These are phyloP conservation scores for Sarocladium oryzae DNA, from an alignment of 2,329 filamentous ascomycete species.

Conservation along the genomic window DNA sequence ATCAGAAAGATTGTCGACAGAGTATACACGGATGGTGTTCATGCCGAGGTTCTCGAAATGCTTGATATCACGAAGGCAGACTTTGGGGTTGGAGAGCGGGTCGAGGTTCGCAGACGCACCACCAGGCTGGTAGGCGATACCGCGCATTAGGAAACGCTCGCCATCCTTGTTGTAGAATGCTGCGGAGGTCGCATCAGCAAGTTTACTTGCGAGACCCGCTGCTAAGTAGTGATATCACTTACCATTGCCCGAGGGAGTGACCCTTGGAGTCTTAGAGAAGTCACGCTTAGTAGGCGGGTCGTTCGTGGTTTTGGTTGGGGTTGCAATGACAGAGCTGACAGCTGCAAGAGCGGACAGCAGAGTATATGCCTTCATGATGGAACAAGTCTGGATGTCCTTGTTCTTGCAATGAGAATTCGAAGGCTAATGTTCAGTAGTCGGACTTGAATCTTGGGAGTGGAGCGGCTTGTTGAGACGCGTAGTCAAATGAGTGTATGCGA, in stretches of 20 bases:
- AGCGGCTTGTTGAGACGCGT: background rate
- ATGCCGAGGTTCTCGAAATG: slow-evolving; percentile 81
- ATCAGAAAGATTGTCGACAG: slow-evolving; percentile 74
- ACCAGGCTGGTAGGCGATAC: slow-evolving; percentile 58
- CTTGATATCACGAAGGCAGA: slow-evolving; percentile 73
- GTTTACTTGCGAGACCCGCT: too few species aligned
- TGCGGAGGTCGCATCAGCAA: too few species aligned
- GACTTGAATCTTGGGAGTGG: background rate
- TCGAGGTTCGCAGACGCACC: slow-evolving; percentile 54
- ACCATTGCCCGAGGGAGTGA: slow-evolving; percentile 54
- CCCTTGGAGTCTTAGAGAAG: slow-evolving; percentile 36
- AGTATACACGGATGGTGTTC: slow-evolving; percentile 91
- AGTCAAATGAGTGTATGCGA: slow-evolving; percentile 8
- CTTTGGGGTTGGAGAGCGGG: slow-evolving; percentile 63
- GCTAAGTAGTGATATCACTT: too few species aligned
- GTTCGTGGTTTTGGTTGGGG: slow-evolving; percentile 43
- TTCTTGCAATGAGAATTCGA: too few species aligned
- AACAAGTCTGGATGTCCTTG: too few species aligned
- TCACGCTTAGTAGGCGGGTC: slow-evolving; percentile 44
- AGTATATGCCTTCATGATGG: slow-evolving; percentile 41
- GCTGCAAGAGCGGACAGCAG: slow-evolving; percentile 43
- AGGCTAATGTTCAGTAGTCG: too few species aligned
- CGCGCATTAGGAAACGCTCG: slow-evolving; percentile 52
- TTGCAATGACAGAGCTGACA: slow-evolving; percentile 36
- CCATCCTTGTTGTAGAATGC: slow-evolving; percentile 47